Base-by-base conservation (phyloP, 768 basidiomycete species). In the Amanita thiersii region DNA sequence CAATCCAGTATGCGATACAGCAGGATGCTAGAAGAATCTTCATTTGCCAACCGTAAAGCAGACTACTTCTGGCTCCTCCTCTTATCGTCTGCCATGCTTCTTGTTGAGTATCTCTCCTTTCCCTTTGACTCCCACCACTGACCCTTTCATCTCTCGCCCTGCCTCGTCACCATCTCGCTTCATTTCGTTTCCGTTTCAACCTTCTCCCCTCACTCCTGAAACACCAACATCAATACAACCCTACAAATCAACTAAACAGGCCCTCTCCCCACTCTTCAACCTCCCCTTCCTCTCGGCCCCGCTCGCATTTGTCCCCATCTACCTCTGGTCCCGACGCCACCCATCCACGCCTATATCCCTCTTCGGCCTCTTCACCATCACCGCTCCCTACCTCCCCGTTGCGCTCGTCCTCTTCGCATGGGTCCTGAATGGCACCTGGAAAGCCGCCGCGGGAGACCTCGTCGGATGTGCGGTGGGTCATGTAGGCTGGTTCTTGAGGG, bases 41-140 rank as follows among this genome's bases (percentile, higher is more conserved):
- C 90, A 2, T 99, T 94, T 58, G 81, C 87, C 29, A 91, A 91
- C 51, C 75, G 73, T 40, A 82, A 73, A 59, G 94, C 93, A 15
- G 94, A 98, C 58, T 99, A 96, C 61, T 84, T 94, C 55, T 97
- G 91, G 90, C 70, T 98, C 7, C 75, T 99, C 19, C 64, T 91
- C 36, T 73, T 88, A 40, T 93, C 89, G 11, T 77, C 89, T 0
- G 44, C 76, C 20, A 81, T 97, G 74, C 79, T 99, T 28, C 77
- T 99, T 31, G 91, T 94, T 51, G 49, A 81, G 67, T 6, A 17
- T 18, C 23, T 3, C 26, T 40, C 23, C 37, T 19, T 9, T 24
- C 15, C 34, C 15, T 3, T 17, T n/a, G n/a, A n/a, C 30, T 32
- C 8, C 4, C 11, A 28, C 26, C 26, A 28, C 6, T n/a, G n/a